These are phyloP conservation scores for Laguncularia racemosa DNA, from an alignment of 345 rosid species.

Conservation along the genomic window DNA sequence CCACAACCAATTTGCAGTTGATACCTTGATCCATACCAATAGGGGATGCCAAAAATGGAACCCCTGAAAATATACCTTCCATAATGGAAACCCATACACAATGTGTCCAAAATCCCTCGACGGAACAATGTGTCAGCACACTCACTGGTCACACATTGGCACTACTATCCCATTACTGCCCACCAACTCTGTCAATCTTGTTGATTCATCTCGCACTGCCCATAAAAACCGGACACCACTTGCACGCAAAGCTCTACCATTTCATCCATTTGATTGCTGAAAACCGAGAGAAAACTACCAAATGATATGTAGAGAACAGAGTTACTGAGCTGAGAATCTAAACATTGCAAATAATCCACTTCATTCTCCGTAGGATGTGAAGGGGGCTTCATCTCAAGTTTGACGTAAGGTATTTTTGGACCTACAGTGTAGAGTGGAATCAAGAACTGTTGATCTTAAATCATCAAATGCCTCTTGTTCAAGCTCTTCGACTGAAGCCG, in stretches of 20 bases:
- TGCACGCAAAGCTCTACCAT: slow-evolving; percentile 15
- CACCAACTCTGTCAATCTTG: not conserved
- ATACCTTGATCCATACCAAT: slow-evolving; percentile 14
- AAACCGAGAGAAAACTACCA: slow-evolving; percentile 33
- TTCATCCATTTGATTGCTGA: slow-evolving; percentile 28
- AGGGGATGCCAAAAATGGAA: slow-evolving; percentile 24
- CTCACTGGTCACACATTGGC: slow-evolving; percentile 54
- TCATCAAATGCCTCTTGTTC: slow-evolving; percentile 1
- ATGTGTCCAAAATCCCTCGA: slow-evolving; percentile 30
- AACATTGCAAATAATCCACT: slow-evolving; percentile 16
- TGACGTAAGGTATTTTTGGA: slow-evolving; percentile 32
- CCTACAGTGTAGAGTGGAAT: slow-evolving; percentile 28
- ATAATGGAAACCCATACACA: slow-evolving; percentile 24
- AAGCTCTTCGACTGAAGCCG: slow-evolving; percentile 5
- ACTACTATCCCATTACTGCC: slow-evolving; percentile 22
- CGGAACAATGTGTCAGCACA: slow-evolving; percentile 21
- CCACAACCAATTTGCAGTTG: slow-evolving; percentile 15
- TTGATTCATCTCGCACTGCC: slow-evolving; percentile 20
- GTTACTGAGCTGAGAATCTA: slow-evolving; percentile 22
- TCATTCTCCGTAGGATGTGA: not conserved
- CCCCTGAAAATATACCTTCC: slow-evolving; percentile 19
- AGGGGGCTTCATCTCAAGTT: slow-evolving; percentile 3
- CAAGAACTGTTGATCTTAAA: slow-evolving; percentile 2
- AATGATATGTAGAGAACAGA: slow-evolving; percentile 34
- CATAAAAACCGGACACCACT: slow-evolving; percentile 30